Evolutionary conservation across 2,329 filamentous ascomycete genomes (phyloP).

Genomic region (Xylaria sp.): DNA sequence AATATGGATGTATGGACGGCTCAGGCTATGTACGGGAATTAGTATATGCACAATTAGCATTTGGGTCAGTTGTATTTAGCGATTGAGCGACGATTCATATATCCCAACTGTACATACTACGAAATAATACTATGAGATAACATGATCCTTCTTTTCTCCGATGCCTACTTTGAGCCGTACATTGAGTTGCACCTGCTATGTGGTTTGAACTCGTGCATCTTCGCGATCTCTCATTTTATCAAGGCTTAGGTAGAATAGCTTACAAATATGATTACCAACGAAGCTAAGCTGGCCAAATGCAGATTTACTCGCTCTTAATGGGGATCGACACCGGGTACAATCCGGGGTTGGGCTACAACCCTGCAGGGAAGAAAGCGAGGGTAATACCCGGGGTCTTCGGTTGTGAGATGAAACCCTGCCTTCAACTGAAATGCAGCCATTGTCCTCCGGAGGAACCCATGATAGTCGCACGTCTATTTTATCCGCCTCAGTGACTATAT

Average conservation of each 20-base stretch:
- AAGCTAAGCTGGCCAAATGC: not conserved
- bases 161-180: not conserved
- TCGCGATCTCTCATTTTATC: not conserved
- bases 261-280: not conserved
- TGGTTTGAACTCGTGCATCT: not conserved
- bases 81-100: not conserved
- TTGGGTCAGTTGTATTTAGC: not conserved
- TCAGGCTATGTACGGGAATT: constrained; percentile 12
- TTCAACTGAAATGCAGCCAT: not conserved
- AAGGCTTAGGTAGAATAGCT: not conserved
- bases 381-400: not conserved
- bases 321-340: not conserved
- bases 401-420: not conserved
- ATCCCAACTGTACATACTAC: not conserved
- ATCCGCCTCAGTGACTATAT: not conserved
- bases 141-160: not conserved
- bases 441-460: too few relatives aligned
- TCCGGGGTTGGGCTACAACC: not conserved
- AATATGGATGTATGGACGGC: constrained; percentile 8
- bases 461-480: not conserved
- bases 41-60: constrained; percentile 7
- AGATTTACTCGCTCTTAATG: not conserved
- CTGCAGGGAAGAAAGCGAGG: not conserved
- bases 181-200: not conserved
- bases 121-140: constrained; percentile 7